Base-by-base conservation (phyloP, 2,329 filamentous ascomycete species). In the Pseudogymnoascus sp. region DNA sequence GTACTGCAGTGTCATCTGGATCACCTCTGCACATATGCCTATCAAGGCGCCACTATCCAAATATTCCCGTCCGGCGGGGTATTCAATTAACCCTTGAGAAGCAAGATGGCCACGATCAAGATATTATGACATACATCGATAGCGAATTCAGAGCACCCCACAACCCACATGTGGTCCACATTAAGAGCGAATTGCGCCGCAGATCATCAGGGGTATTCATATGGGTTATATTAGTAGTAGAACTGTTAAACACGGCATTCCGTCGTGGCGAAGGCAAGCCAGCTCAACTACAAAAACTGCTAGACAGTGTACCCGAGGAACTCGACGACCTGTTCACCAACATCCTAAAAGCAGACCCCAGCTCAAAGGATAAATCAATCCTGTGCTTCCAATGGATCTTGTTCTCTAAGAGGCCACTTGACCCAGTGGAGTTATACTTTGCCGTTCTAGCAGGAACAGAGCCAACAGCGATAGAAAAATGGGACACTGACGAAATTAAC, bases 351-450 rank as follows among this genome's bases (percentile, higher is more conserved):
- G 75, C 81, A 14, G 82, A 87, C 60, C 16, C 62, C 0, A 38
- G 73, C 0, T 74, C 82, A 4, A 70, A 71, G 55, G 71, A 78
- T 0, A 71, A 75, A 0, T 65, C 85, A 0, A 62, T 76, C 0
- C 65, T 82, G 0, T 83, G 78, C 31, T 64, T 87, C 0, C 76
- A 80, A 18, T 86, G 80, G 79, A 73, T 87, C 0, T 71, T 87
- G 0, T 85, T 77, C 23, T 75, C 83, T 0, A 72, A 69, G 6
- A 65, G 71, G 0, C 79, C 82, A 0, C 62, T 86, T 0, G 72
- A 49, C 0, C 77, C 71, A 0, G 65, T 75, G 0, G 76, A 85
- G 64, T 73, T 83, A 0, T 82, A 80, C 64, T 76, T 74, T 70
- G 77, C 78, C 59, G 63, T 80, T 63, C 14, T 69, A 5, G 66